These are phyloP conservation scores for Avicennia marina DNA, from an alignment of 257 asterid genomes.

Conservation along the genomic window DNA sequence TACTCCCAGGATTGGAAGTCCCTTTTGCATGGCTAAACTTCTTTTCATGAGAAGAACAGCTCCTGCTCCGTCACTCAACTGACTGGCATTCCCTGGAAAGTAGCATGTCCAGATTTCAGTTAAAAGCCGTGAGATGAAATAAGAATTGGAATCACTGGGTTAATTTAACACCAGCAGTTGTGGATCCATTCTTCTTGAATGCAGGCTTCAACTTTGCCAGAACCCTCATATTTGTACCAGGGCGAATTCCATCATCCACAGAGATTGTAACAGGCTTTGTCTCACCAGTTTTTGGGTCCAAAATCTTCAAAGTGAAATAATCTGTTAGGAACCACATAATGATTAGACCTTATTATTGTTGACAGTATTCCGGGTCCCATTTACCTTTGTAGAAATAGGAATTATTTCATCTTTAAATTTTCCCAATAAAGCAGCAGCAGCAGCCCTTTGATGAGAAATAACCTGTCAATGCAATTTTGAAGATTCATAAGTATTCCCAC, in stretches of 20 bases:
- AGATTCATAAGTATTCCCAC: slow-evolving; percentile 7
- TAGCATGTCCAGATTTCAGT: slow-evolving; percentile 4
- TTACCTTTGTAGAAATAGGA: slow-evolving; percentile 84
- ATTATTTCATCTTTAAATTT: slow-evolving; percentile 84
- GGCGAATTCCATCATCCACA: slow-evolving; percentile 86
- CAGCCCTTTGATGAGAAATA: slow-evolving; percentile 81
- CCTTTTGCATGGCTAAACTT: slow-evolving; percentile 66
- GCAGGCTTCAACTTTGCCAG: slow-evolving; percentile 88
- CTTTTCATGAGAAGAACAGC: slow-evolving; percentile 97
- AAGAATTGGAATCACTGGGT: neutral
- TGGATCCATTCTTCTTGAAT: slow-evolving; percentile 74
- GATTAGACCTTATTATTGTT: neutral
- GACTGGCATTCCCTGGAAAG: slow-evolving; percentile 76
- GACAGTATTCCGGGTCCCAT: neutral
- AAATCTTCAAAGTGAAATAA: slow-evolving; percentile 39
- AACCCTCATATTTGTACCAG: slow-evolving; percentile 55
- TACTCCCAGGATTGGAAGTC: slow-evolving; percentile 80
- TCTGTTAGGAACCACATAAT: slow-evolving; percentile 2
- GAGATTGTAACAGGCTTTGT: slow-evolving; percentile 58
- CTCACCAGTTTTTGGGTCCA: slow-evolving; percentile 66
- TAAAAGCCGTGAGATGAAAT: neutral
- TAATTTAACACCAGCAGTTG: slow-evolving; percentile 72
- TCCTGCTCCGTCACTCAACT: slow-evolving; percentile 91
- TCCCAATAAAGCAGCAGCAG: slow-evolving; percentile 80
- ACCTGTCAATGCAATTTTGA: slow-evolving; percentile 43